phyloP scores from a whole-genome alignment of 2,329 filamentous ascomycete genomes.

The Chalaropsis ovoidea region DNA sequence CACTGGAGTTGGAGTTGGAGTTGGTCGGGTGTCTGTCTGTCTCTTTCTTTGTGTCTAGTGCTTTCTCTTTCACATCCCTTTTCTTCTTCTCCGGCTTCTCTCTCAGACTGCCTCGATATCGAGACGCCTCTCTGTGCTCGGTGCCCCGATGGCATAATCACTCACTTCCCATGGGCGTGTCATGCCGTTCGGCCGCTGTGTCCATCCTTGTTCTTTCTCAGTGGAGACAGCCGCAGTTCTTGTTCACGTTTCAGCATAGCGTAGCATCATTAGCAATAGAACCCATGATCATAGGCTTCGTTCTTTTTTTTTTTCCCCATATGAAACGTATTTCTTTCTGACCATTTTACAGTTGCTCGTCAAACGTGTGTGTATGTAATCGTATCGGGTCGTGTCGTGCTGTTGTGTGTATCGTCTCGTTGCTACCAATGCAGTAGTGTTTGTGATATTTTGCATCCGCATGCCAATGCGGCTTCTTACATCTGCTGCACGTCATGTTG shows the following conservation, averaged over 20 bases:
- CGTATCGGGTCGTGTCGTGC: not conserved
- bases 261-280: constrained; percentile 8
- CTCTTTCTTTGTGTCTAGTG: constrained; percentile 17
- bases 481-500: not conserved
- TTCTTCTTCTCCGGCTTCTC: not conserved
- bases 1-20: constrained; percentile 27
- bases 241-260: constrained; percentile 15
- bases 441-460: not conserved
- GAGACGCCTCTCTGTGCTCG: not conserved
- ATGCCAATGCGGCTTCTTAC: not conserved
- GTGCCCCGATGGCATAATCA: not conserved
- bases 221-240: not conserved
- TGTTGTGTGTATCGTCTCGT: not conserved
- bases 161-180: not conserved
- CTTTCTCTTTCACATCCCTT: constrained; percentile 15
- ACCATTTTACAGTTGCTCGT: not conserved
- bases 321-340: not conserved
- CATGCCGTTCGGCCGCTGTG: constrained; percentile 1
- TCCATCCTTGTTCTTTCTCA: constrained; percentile 3
- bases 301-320: not conserved
- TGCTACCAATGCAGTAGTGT: not conserved
- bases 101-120: not conserved
- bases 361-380: not conserved
- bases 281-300: not conserved
- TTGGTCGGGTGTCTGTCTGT: constrained; percentile 17